phyloP scores from a whole-genome alignment of 495 filamentous ascomycete species.

The Tuber magnatum region DNA sequence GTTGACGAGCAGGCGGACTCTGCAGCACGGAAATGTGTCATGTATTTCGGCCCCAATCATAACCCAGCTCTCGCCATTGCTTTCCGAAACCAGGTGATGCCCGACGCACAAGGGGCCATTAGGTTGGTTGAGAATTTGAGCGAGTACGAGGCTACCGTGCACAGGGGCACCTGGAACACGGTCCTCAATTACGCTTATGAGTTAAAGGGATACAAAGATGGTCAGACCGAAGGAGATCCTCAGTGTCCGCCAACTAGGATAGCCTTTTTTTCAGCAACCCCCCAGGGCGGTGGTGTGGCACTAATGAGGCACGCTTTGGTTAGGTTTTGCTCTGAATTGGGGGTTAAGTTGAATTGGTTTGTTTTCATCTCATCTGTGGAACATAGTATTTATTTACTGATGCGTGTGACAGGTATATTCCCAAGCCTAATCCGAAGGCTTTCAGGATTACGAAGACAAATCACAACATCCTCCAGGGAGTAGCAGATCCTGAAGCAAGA shows the following conservation, averaged over 20 bases:
- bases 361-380: constrained; percentile 41
- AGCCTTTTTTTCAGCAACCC: constrained; percentile 80
- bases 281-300: constrained; percentile 80
- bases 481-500: constrained; percentile 56
- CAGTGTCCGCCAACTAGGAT: constrained; percentile 48
- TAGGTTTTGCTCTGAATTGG: constrained; percentile 60
- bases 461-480: constrained; percentile 88
- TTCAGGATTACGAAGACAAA: constrained; percentile 86
- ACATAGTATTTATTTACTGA: constrained; percentile 8
- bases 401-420: constrained; percentile 55
- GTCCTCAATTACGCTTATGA: constrained; percentile 60
- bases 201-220: constrained; percentile 54
- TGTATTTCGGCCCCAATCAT: constrained; percentile 70
- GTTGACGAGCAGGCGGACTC: constrained; percentile 82
- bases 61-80: constrained; percentile 69
- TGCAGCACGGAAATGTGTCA: constrained; percentile 72
- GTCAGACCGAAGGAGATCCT: neutral
- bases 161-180: constrained; percentile 58
- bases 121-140: constrained; percentile 52
- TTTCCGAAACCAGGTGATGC: constrained; percentile 65
- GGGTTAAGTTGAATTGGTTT: constrained; percentile 70
- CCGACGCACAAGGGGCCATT: constrained; percentile 52
- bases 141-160: constrained; percentile 59
- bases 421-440: constrained; percentile 73
- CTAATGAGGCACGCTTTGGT: constrained; percentile 82